Percentiles rank a stretch among this genome's conserved stretches.
Evolutionary conservation across 73 alveolate species (phyloP).

Genomic region (Paramecium sexaurelia): DNA sequence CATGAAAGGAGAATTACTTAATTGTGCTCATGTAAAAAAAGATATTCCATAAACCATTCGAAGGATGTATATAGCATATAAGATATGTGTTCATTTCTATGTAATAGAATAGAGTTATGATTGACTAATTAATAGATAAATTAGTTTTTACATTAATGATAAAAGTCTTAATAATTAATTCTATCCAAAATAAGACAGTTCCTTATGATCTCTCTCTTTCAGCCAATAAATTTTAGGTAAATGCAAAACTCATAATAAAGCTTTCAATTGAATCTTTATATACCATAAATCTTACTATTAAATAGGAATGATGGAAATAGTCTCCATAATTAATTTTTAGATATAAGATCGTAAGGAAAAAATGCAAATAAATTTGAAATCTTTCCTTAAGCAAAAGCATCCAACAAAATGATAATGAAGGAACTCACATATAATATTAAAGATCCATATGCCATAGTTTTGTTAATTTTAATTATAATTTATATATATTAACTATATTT

Average conservation of each 20-base stretch:
- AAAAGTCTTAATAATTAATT: not conserved
- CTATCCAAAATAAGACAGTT: not conserved
- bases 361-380: not conserved
- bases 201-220: slow-evolving; percentile 22
- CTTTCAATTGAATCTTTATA: not conserved
- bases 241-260: not conserved
- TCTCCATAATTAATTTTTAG: not conserved
- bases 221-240: not conserved
- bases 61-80: not conserved
- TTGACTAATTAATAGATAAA: not conserved
- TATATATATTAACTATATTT: not conserved
- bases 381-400: not conserved
- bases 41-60: not conserved
- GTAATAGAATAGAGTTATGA: not conserved
- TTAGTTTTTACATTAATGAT: not conserved
- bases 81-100: not conserved
- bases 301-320: not conserved
- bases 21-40: not conserved
- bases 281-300: not conserved
- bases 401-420: not conserved
- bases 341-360: not conserved
- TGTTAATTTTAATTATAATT: not conserved
- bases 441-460: not conserved
- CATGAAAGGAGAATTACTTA: not conserved
- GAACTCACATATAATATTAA: not conserved